Percentiles rank a stretch among this genome's conserved stretches.
phyloP scores from a whole-genome alignment of 768 basidiomycete species.

The Podaxis sp. region DNA sequence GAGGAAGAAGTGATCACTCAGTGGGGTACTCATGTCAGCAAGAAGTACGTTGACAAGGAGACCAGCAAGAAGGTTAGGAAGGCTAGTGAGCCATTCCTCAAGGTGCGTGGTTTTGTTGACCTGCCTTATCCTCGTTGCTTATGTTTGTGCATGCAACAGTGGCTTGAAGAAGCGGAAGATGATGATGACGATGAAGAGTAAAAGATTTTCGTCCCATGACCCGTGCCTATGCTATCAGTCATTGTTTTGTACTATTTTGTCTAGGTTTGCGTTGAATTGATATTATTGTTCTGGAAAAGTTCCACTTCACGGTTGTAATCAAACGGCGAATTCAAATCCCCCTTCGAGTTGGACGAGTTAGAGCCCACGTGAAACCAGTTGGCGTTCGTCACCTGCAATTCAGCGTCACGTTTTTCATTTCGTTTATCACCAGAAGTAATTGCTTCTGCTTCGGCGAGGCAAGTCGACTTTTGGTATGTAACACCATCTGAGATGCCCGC shows the following conservation, averaged over 20 bases:
- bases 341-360: too few species aligned
- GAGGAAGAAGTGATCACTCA: slow-evolving; percentile 88
- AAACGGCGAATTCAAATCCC: background rate
- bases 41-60: slow-evolving; percentile 95
- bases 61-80: slow-evolving; percentile 94
- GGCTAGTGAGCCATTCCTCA: slow-evolving; percentile 93
- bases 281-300: background rate
- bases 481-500: background rate
- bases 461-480: background rate
- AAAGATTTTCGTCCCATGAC: background rate
- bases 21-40: slow-evolving; percentile 96
- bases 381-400: too few species aligned
- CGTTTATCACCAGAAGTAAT: too few species aligned
- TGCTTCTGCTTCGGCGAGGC: too few species aligned
- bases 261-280: background rate
- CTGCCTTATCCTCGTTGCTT: background rate
- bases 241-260: background rate
- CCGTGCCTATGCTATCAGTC: background rate
- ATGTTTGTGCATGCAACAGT: slow-evolving; percentile 39
- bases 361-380: too few species aligned
- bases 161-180: slow-evolving; percentile 88
- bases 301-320: background rate
- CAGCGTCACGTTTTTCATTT: too few species aligned
- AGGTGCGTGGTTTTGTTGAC: slow-evolving; percentile 44
- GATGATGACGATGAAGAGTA: slow-evolving; percentile 40